Conservation (phyloP, 306 rosid genomes). For the Phaseolus lunatus region DNA sequence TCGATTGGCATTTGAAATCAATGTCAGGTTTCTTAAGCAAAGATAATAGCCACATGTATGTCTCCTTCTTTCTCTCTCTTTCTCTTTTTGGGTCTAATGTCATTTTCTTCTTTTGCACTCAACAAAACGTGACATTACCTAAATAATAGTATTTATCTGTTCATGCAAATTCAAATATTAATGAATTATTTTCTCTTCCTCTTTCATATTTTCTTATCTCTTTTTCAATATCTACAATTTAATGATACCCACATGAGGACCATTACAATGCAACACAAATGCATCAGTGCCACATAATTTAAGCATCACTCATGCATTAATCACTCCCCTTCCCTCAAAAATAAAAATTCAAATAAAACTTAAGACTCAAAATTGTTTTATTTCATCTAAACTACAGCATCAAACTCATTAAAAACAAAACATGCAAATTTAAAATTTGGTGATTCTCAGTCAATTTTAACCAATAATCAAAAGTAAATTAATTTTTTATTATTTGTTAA, state of each 20-base stretch:
- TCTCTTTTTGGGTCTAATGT: background rate
- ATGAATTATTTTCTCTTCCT: background rate
- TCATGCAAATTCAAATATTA: background rate
- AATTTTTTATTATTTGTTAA: too few species aligned
- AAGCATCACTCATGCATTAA: background rate
- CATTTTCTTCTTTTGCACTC: slow-evolving; percentile 26
- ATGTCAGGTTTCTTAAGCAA: slow-evolving; percentile 25
- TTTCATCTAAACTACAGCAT: too few species aligned
- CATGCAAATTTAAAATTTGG: too few species aligned
- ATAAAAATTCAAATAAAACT: background rate
- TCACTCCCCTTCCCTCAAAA: background rate
- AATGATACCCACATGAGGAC: slow-evolving; percentile 1
- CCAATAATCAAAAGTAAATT: too few species aligned
- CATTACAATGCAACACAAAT: background rate
- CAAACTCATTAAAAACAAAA: too few species aligned
- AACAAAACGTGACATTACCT: slow-evolving; percentile 12
- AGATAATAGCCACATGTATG: background rate
- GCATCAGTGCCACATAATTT: background rate
- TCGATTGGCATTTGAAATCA: slow-evolving; percentile 5
- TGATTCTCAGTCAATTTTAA: too few species aligned
- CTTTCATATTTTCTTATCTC: background rate
- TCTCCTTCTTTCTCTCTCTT: background rate
- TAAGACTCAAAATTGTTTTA: background rate
- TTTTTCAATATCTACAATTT: background rate
- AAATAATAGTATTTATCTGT: background rate